Evolutionary conservation across 2,329 filamentous ascomycete genomes (phyloP).

Genomic region (Penicillium brasilianum): DNA sequence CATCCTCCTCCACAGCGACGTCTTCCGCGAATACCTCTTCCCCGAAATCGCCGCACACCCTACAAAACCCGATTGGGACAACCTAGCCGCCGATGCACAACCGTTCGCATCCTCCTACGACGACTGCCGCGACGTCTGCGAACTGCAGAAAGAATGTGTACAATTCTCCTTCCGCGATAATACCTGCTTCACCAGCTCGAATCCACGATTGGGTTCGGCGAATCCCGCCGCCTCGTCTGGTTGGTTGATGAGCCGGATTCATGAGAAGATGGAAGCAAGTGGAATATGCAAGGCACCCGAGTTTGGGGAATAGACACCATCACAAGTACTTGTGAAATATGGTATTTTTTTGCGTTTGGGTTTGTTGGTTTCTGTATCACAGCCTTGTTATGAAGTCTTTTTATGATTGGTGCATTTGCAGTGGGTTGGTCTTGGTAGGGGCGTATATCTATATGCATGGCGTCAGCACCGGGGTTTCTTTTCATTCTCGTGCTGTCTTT

Average conservation of each 20-base stretch:
- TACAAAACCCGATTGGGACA: constrained; percentile 40
- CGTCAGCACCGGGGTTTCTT: constrained; percentile 5
- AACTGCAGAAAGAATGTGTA: constrained; percentile 32
- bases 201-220: constrained; percentile 38
- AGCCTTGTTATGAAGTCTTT: not conserved
- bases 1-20: constrained; percentile 42
- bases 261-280: constrained; percentile 34
- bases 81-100: constrained; percentile 41
- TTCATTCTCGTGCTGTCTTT: not conserved
- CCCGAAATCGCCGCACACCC: constrained; percentile 38
- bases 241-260: constrained; percentile 40
- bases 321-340: not conserved
- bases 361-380: not conserved
- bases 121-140: constrained; percentile 40
- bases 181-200: constrained; percentile 38
- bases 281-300: constrained; percentile 35
- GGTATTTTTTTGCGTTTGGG: constrained; percentile 3
- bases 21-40: constrained; percentile 45
- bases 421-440: constrained; percentile 1
- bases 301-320: constrained; percentile 26
- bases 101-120: constrained; percentile 33
- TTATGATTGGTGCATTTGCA: constrained; percentile 1
- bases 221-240: constrained; percentile 35
- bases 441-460: constrained; percentile 9
- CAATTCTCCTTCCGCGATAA: constrained; percentile 40